These are phyloP conservation scores for Lactarius quietus DNA, from an alignment of 768 basidiomycete genomes.

Conservation along the genomic window DNA sequence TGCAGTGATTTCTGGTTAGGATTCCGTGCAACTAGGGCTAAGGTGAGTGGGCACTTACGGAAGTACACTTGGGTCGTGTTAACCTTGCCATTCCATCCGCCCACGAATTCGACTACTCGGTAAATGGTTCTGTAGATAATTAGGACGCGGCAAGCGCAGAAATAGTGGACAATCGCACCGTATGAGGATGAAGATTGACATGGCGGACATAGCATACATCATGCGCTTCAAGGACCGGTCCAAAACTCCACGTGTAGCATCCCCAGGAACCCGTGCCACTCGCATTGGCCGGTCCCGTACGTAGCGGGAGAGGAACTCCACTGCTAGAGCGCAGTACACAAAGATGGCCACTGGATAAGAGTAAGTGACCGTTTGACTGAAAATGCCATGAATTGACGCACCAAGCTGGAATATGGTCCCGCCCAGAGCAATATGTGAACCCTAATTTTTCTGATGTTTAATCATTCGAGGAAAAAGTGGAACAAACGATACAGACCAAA, in stretches of 20 bases:
- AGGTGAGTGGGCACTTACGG: not conserved
- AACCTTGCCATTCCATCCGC: conserved; percentile 20
- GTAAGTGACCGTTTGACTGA: not conserved
- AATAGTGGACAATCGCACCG: conserved; percentile 2
- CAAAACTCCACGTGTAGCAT: not conserved
- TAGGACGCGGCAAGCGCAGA: not conserved
- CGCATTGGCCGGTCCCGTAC: conserved; percentile 8
- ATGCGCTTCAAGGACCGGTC: conserved; percentile 11
- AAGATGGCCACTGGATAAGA: conserved; percentile 13
- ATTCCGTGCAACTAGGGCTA: not conserved
- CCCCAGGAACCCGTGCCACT: not conserved
- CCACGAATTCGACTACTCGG: conserved; percentile 18
- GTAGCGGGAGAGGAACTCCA: conserved; percentile 18
- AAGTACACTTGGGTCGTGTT: conserved; percentile 19
- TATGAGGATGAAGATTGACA: conserved; percentile 20
- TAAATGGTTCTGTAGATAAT: conserved; percentile 14
- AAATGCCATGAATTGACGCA: not conserved
- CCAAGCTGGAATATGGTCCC: conserved; percentile 24
- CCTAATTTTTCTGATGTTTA: not conserved
- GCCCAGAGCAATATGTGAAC: conserved; percentile 18
- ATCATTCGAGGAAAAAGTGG: not conserved
- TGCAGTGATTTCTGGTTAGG: not conserved
- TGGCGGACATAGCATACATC: conserved; percentile 15
- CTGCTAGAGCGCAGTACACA: conserved; percentile 13
- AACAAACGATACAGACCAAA: not conserved